Percentiles rank a stretch among this genome's conserved stretches.
phyloP scores from a whole-genome alignment of 805 yeast genomes.

The Candida silvicultrix region DNA sequence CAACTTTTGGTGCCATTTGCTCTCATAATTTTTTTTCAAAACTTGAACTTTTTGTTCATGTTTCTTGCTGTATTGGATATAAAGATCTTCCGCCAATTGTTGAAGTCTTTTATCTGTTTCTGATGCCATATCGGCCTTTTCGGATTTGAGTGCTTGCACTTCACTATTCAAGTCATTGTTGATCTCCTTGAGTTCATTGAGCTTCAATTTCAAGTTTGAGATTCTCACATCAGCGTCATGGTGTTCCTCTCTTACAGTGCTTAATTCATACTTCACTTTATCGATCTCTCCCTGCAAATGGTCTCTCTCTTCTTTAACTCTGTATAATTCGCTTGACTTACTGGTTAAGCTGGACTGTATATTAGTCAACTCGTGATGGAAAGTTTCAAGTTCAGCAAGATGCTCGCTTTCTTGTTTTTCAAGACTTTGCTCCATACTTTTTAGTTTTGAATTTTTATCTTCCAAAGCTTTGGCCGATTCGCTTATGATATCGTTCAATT shows the following conservation, averaged over 20 bases:
- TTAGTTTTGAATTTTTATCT: conserved; percentile 17
- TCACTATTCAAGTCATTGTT: conserved; percentile 19
- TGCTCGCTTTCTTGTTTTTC: conserved; percentile 31
- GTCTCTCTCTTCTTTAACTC: conserved; percentile 20
- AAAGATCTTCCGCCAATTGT: conserved; percentile 62
- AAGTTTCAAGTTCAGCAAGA: conserved; percentile 27
- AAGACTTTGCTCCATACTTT: conserved; percentile 23
- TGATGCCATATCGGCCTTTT: conserved; percentile 32
- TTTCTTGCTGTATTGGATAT: conserved; percentile 68
- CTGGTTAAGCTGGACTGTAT: conserved; percentile 24
- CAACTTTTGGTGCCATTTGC: conserved; percentile 41
- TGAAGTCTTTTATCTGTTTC: conserved; percentile 50
- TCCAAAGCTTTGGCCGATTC: conserved; percentile 4
- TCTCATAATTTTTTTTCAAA: conserved; percentile 52
- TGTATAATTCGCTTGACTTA: conserved; percentile 22
- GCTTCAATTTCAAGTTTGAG: conserved; percentile 11
- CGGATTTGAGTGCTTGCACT: conserved; percentile 25
- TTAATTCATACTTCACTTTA: conserved; percentile 14
- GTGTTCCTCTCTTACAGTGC: conserved; percentile 18
- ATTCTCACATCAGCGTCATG: conserved; percentile 19
- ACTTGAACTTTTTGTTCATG: conserved; percentile 67
- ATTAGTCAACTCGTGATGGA: conserved; percentile 28
- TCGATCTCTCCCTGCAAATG: neutral
- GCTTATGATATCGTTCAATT: conserved; percentile 1
- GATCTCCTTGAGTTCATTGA: conserved; percentile 14